Conservation (phyloP, 352 stramenopile genomes). For the Thalassiosira sp. region DNA sequence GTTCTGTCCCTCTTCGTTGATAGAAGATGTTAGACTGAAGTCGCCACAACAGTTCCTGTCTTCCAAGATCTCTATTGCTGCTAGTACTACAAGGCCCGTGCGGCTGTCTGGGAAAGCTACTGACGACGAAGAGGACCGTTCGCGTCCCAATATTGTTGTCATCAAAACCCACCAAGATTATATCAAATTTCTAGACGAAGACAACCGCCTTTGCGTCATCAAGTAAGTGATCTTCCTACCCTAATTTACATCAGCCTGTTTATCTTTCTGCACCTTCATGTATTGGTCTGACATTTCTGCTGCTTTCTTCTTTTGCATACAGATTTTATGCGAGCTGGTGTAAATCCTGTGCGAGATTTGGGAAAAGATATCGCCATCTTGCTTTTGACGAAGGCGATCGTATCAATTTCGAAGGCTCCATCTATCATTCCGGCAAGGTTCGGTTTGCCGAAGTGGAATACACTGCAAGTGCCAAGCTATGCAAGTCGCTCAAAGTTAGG, state of each 20-base stretch:
- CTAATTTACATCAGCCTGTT: background rate
- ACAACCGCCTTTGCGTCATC: constrained; percentile 56
- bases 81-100: background rate
- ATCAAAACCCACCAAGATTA: constrained; percentile 44
- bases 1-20: background rate
- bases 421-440: constrained; percentile 42
- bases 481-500: constrained; percentile 62
- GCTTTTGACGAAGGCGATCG: constrained; percentile 48
- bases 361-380: constrained; percentile 48
- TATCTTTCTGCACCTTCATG: background rate
- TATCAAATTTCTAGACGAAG: constrained; percentile 52
- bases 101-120: background rate
- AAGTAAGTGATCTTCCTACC: constrained; percentile 36
- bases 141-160: constrained; percentile 25
- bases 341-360: constrained; percentile 71
- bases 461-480: constrained; percentile 48
- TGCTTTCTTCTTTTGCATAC: background rate
- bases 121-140: constrained; percentile 7
- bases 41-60: background rate
- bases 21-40: background rate
- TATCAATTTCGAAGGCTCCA: background rate
- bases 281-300: background rate
- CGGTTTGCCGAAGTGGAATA: constrained; percentile 73
- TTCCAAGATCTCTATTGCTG: background rate
- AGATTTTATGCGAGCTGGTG: constrained; percentile 66